phyloP scores from a whole-genome alignment of 441 rosid genomes.

The Erodium texanum region DNA sequence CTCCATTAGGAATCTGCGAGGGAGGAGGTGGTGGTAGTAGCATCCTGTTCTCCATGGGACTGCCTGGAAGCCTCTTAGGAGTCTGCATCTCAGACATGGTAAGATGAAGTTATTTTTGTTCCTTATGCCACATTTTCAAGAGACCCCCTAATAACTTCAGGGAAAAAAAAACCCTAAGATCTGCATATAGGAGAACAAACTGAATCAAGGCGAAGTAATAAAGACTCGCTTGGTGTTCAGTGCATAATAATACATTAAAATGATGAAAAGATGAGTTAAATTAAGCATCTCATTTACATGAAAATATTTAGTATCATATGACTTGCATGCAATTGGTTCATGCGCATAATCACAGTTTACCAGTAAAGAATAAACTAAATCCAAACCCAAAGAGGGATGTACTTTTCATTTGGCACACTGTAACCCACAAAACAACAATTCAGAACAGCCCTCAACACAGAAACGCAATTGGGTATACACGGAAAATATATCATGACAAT shows the following conservation, averaged over 20 bases:
- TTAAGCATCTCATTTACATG: not conserved
- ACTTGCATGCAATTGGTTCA: not conserved
- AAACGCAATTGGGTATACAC: not conserved
- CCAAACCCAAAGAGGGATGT: not conserved
- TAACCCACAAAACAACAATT: not conserved
- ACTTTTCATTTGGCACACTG: not conserved
- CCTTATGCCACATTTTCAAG: not conserved
- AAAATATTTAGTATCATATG: not conserved
- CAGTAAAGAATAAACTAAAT: not conserved
- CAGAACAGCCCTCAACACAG: not conserved
- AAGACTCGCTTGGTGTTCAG: not conserved
- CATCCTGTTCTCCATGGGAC: not conserved
- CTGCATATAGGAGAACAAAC: slow-evolving; percentile 4
- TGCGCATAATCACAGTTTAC: not conserved
- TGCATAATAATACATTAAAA: not conserved
- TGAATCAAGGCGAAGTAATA: slow-evolving; percentile 1
- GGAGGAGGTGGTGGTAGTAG: slow-evolving; percentile 2
- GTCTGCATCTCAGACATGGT: not conserved
- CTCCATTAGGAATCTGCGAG: not conserved
- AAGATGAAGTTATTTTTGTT: slow-evolving; percentile 4
- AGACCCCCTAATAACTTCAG: not conserved
- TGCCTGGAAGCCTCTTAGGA: not conserved
- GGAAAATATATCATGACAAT: not conserved
- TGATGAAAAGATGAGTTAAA: not conserved
- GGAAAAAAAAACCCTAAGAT: not conserved